Conservation (phyloP, 1,284 basidiomycete genomes). For the Marasmius sp. region DNA sequence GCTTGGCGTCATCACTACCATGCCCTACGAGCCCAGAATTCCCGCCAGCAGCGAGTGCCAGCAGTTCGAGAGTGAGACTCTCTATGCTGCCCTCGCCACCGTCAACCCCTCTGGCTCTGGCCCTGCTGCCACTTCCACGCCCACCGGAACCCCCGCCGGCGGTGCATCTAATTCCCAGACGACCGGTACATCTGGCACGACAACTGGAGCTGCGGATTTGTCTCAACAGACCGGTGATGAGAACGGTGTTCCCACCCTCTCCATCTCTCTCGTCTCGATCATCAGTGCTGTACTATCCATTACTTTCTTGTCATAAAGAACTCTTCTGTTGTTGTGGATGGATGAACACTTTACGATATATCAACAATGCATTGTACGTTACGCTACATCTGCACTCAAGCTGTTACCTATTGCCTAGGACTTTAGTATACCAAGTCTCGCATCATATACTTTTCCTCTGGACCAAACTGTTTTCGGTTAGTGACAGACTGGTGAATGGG, state of each 20-base stretch:
- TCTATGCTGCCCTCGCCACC: slow-evolving; percentile 42
- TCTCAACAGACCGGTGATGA: neutral
- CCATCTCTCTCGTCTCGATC: slow-evolving; percentile 10
- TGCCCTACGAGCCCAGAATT: slow-evolving; percentile 59
- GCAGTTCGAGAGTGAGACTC: slow-evolving; percentile 45
- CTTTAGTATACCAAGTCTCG: too few species aligned
- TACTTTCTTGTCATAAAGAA: slow-evolving; percentile 56
- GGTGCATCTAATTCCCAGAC: neutral
- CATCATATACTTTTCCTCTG: too few species aligned
- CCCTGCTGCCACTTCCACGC: neutral
- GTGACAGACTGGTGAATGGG: too few species aligned
- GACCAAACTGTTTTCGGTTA: too few species aligned
- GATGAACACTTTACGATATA: too few species aligned
- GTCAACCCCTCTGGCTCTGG: slow-evolving; percentile 25
- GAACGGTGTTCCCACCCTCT: neutral
- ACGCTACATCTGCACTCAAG: too few species aligned
- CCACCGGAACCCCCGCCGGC: neutral
- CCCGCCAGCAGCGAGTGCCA: slow-evolving; percentile 64
- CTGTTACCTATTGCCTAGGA: too few species aligned
- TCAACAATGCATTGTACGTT: too few species aligned
- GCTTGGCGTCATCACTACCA: slow-evolving; percentile 50
- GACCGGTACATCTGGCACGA: neutral
- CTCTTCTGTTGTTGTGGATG: slow-evolving; percentile 53
- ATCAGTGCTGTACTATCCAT: slow-evolving; percentile 60
- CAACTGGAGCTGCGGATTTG: too few species aligned